Evolutionary conservation across 306 rosid species (phyloP).

Genomic region (Gleditsia sinensis): DNA sequence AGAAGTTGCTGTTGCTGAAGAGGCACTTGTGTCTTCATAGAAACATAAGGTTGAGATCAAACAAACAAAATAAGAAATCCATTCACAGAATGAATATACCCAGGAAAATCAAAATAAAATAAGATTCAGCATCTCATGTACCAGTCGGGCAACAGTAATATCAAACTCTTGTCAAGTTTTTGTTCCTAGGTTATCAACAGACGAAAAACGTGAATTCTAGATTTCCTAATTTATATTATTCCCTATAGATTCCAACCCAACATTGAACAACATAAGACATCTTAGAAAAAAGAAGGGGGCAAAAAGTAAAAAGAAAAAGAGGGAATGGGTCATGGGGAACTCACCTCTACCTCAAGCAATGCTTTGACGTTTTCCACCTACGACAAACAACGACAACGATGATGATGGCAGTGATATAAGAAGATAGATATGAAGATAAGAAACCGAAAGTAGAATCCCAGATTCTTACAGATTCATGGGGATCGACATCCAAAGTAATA

Average conservation of each 20-base stretch:
- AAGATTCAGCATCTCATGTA: slow-evolving; percentile 28
- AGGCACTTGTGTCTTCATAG: slow-evolving; percentile 75
- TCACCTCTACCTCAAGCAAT: slow-evolving; percentile 94
- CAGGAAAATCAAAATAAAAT: slow-evolving; percentile 10
- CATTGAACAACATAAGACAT: neutral
- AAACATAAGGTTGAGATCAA: slow-evolving; percentile 33
- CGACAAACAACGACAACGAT: neutral
- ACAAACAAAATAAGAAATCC: slow-evolving; percentile 32
- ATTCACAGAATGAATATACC: slow-evolving; percentile 23
- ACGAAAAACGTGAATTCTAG: slow-evolving; percentile 16
- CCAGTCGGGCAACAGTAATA: slow-evolving; percentile 6
- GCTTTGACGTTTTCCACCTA: slow-evolving; percentile 95
- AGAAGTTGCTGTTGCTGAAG: slow-evolving; percentile 87
- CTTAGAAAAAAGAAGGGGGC: neutral
- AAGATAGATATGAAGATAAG: neutral
- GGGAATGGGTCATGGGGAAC: slow-evolving; percentile 24
- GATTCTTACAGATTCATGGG: slow-evolving; percentile 81
- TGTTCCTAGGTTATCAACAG: neutral
- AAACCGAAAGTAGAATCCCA: slow-evolving; percentile 7
- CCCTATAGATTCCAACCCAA: slow-evolving; percentile 5
- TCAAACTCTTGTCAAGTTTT: neutral
- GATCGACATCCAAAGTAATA: slow-evolving; percentile 78
- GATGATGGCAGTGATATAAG: slow-evolving; percentile 15
- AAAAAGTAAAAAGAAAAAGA: neutral
- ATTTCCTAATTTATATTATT: slow-evolving; percentile 6